Base-by-base conservation (phyloP, 192 early-diverging fungal species). In the Coemansia sp. region DNA sequence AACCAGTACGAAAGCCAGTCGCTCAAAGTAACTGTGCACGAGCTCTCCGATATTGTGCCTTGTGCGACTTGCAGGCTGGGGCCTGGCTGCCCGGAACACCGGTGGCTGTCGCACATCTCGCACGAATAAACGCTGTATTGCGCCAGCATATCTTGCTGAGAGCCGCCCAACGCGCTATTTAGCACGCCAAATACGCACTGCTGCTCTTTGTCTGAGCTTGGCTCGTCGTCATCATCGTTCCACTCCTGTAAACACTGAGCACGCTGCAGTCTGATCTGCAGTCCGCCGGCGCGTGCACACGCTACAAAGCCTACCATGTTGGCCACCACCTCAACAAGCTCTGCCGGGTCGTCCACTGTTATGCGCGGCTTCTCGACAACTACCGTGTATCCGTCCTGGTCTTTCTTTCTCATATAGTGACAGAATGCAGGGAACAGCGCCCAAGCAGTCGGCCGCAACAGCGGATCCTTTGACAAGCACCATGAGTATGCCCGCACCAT, bases 1-100 rank as follows among this genome's bases (percentile, higher is more conserved):
- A 81, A 81, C 78, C 78, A 81, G 53, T 67, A 75, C 0, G 78
- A 62, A 29, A 81, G 44, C 78, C 78, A 81, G 35, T 56, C 55
- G 30, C 78, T 74, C 22, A 81, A 54, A 21, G 72, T 60, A 16
- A 69, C 63, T 1, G 19, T 16, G 5, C 19, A n/a, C 43, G 18
- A 21, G 19, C 18, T 21, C 18, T 44, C 19, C 16, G n/a, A 7
- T 40, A 40, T n/a, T 40, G 12, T 16, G n/a, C n/a, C n/a, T n/a
- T n/a, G n/a, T n/a, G n/a, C n/a, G n/a, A n/a, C n/a, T n/a, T n/a
- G n/a, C n/a, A n/a, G 35, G 14, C 35, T 4, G 14, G 12, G 35
- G 12, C n/a, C 12, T 14, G 14, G 35, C 5, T 40, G 35, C 35
- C 19, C 18, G 16, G 54, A 27, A 16, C 6, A 44, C 30, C 30